Conservation (phyloP, 176 grass and related monocot species). For the Lolium perenne region DNA sequence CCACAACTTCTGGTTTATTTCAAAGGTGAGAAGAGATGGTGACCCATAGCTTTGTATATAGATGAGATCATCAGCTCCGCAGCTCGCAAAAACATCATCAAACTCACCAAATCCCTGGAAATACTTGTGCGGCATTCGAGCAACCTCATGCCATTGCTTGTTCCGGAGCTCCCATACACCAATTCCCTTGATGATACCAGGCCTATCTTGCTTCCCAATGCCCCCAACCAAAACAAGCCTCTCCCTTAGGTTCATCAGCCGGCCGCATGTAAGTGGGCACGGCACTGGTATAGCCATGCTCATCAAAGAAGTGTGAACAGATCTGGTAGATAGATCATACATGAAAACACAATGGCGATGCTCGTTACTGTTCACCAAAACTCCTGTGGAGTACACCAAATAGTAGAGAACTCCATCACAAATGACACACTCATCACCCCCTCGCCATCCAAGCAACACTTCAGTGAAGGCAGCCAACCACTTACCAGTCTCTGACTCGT, state of each 20-base stretch:
- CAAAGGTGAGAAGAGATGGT: conserved; percentile 73
- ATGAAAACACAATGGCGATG: conserved; percentile 72
- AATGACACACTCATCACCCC: conserved; percentile 83
- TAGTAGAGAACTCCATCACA: conserved; percentile 87
- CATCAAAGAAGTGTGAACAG: conserved; percentile 53
- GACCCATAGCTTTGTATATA: conserved; percentile 95
- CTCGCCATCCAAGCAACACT: conserved; percentile 66
- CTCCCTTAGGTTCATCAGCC: conserved; percentile 77
- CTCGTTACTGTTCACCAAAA: conserved; percentile 56
- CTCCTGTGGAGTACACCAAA: conserved; percentile 68
- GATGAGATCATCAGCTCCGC: conserved; percentile 75
- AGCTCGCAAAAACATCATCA: conserved; percentile 85
- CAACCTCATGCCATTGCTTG: conserved; percentile 73
- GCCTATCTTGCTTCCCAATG: conserved; percentile 83
- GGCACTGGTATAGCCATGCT: conserved; percentile 74
- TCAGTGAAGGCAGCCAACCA: conserved; percentile 69
- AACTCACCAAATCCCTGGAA: conserved; percentile 95
- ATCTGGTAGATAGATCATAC: conserved; percentile 67
- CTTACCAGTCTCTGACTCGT: conserved; percentile 49
- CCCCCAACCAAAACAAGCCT: conserved; percentile 80
- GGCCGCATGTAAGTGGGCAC: conserved; percentile 72
- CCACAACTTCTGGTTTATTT: conserved; percentile 78
- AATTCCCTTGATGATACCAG: conserved; percentile 92
- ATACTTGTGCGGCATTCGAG: conserved; percentile 87
- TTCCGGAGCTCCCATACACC: conserved; percentile 81